Evolutionary conservation across 768 basidiomycete species (phyloP), one percentile per base, ranked within the genome.

Genomic region (Scleroderma bovista): DNA sequence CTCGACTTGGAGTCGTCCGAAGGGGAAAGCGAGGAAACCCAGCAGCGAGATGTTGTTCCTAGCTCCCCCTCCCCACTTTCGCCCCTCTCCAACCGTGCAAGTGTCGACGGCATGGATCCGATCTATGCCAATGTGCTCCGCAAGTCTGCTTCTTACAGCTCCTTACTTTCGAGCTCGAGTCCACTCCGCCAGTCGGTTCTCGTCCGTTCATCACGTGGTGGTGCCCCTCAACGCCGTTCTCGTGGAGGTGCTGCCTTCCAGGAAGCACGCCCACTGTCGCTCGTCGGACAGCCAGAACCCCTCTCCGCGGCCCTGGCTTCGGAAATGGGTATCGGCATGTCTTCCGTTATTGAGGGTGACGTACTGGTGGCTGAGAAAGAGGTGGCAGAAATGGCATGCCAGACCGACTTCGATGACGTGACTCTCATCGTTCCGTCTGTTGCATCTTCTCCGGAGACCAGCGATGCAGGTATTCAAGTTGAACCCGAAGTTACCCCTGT

Each of bases 101-200:
- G 84, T 57, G 77, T 89, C 4, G 88, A 92, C 49, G 89, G 88
- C 39, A 88, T 93, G 86, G 91, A 93, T 53, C 91, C 92, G 10
- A 76, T 71, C 1, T 93, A 89, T 60, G 88, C 89, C 47, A 88
- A 87, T 51, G 75, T 90, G 13, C 79, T 92, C 40, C 79, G 79
- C 48, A 82, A 83, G 36, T 68, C 76, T 5, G 65, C 69, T 0
- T 75, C 70, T 17, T 64, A 68, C 42, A 70, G 68, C 36, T 71
- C 74, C 3, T 43, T 75, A n/a, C 66, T 63, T 2, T 75, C 76
- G 31, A 62, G 72, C 48, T 70, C 73, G 16, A 85, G 83, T 57
- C 85, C 86, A 39, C 70, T 86, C 15, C 80, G 83, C 37, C 79
- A 77, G 46, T 75, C 80, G 33, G 69, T 80, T 31, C 71, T 84